Base-by-base conservation (phyloP, 2,329 filamentous ascomycete genomes). In the Apiospora hydei region DNA sequence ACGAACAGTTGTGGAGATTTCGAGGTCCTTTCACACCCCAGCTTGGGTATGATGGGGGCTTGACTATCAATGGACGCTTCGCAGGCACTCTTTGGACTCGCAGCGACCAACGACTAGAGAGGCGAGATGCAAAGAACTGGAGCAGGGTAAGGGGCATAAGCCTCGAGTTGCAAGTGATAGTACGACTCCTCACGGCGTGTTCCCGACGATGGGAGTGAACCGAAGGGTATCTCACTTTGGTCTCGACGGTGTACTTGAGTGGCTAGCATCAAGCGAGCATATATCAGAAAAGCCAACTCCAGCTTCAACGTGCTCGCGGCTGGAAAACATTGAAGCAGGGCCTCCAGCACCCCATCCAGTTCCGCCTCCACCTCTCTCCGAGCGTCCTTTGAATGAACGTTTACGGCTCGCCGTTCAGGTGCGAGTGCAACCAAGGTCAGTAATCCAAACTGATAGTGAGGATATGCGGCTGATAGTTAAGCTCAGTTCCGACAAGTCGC, bases 41-140 rank as follows among this genome's bases (percentile, higher is more conserved):
- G 70, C 79, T 86, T 30, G 84, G 84, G 69, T 85, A 84, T 66
- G 84, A 86, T 72, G 82, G 84, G 83, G 84, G 1, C 78, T 85
- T 53, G 84, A 86, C 71, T 84, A 83, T 71, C 78, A 80, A 67
- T 85, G 82, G 81, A 30, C 66, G 7, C 11, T 68, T 41, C 34
- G 79, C 30, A 64, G 57, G 57, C 57, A 41, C 73, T 46, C 67
- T 70, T 46, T 71, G 74, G 41, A 75, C 77, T 26, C 68, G 75
- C 41, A 71, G 41, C 18, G 47, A 24, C 49, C 43, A 47, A 53
- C 74, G 78, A 70, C 75, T 76, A 30, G 66, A 71, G 64, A 41
- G 6, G 26, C 26, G 38, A 47, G 61, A 46, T 49, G 47, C 68
- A 71, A 72, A 41, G 57, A 64, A 10, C 41, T 64, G 34, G 57